Evolutionary conservation across 176 grass and related monocot species (phyloP), one percentile per base, ranked within the genome.

Genomic region (Phoenix dactylifera): DNA sequence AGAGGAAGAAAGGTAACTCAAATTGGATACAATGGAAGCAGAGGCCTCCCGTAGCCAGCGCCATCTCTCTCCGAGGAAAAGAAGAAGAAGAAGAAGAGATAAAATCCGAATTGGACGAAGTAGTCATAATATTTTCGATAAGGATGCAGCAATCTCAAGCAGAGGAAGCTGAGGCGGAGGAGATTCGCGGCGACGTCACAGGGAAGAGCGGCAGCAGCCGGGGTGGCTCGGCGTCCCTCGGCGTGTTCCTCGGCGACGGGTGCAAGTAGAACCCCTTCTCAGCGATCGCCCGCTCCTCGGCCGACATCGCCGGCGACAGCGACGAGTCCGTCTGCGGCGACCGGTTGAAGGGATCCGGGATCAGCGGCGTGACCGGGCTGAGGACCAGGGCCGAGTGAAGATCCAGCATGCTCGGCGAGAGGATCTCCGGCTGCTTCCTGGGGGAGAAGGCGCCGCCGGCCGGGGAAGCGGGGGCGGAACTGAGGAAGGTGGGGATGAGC

Each of bases 381-480:
- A 99, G 82, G 69, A 54, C 76, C 15, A 99, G 82, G 18, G 94
- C 20, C 20, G 20, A 86, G 32, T 82, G 94, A 70, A 99, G 88
- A 72, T 93, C 82, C 48, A 99, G 69, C 16, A 99, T 76, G 84
- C 94, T 99, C 15, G 94, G 94, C 3, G 94, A 99, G 22, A 93
- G 88, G 60, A 89, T 80, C 56, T 99, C 94, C 1, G 83, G 64
- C 55, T 76, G 59, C 29, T 69, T 62, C 62, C 70, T 44, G 2
- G 35, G 10, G 35, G 35, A 44, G 35, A 44, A 44, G 35, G 35
- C 5, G 81, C 78, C 71, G 68, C 79, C 4, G 74, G 17, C 66
- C 7, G 85, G 76, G 51, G 76, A 89, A 28, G 19, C 53, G 32
- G 62, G 25, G 26, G 10, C 54, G 14, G 59, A 72, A 24, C 63